Evolutionary conservation across 2,329 filamentous ascomycete genomes (phyloP).

Genomic region (Didymella keratinophila): DNA sequence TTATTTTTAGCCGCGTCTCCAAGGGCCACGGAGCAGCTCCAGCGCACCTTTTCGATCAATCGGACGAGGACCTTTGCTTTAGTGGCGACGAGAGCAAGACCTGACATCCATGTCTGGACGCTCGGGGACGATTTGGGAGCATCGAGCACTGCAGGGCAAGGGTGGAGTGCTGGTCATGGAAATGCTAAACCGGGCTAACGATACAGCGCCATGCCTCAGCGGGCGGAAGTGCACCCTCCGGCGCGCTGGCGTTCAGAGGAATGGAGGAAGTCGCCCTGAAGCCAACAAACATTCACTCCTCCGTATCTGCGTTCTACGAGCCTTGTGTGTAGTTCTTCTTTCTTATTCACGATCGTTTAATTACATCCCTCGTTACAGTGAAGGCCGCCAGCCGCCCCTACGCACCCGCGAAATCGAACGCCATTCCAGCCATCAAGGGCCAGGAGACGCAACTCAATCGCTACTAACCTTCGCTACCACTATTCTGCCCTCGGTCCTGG

Average conservation of each 20-base stretch:
- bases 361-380: constrained; percentile 31
- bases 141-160: constrained; percentile 12
- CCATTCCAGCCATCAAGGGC: constrained; percentile 14
- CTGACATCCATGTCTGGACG: constrained; percentile 25
- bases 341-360: constrained; percentile 40
- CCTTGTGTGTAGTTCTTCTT: constrained; percentile 29
- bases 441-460: constrained; percentile 20
- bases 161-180: not conserved
- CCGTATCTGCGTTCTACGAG: constrained; percentile 18
- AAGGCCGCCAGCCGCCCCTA: constrained; percentile 13
- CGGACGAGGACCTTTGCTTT: constrained; percentile 25
- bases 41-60: constrained; percentile 30
- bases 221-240: constrained; percentile 21
- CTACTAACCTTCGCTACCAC: constrained; percentile 32
- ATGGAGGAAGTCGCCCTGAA: constrained; percentile 34
- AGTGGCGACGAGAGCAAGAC: constrained; percentile 29
- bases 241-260: constrained; percentile 30
- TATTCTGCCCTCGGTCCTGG: constrained; percentile 11
- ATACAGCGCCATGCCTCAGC: constrained; percentile 25
- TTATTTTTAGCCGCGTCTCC: constrained; percentile 33
- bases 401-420: constrained; percentile 17
- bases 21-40: constrained; percentile 27
- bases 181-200: constrained; percentile 26
- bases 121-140: constrained; percentile 21
- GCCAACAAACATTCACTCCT: constrained; percentile 25